Percentiles rank a stretch among this genome's conserved stretches.
Evolutionary conservation across 2,329 filamentous ascomycete genomes (phyloP).

Genomic region (Xylaria sp.): DNA sequence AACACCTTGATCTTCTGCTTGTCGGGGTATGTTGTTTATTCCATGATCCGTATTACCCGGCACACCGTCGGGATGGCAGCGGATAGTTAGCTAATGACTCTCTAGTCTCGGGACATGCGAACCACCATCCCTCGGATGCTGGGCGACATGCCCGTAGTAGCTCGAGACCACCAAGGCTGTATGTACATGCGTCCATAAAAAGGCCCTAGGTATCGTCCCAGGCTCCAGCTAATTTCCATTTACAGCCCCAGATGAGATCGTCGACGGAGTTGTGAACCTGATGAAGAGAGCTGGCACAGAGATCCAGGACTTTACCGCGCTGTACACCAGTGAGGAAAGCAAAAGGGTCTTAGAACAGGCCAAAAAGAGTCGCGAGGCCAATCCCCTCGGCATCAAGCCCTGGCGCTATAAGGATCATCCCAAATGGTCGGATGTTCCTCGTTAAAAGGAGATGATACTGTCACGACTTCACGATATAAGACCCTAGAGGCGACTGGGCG

Average conservation of each 20-base stretch:
- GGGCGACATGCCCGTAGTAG: conserved; percentile 43
- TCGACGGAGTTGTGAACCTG: conserved; percentile 32
- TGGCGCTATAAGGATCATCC: conserved; percentile 57
- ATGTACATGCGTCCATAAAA: conserved; percentile 25
- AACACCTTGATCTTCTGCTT: conserved; percentile 50
- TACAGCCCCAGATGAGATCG: conserved; percentile 46
- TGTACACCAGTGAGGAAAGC: conserved; percentile 43
- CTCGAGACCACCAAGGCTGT: conserved; percentile 42
- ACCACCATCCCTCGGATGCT: conserved; percentile 47
- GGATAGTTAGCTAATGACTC: conserved; percentile 1
- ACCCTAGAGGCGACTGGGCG: not conserved
- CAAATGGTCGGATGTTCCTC: conserved; percentile 44
- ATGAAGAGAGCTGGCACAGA: conserved; percentile 45
- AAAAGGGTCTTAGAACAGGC: conserved; percentile 48
- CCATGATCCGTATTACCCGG: no score
- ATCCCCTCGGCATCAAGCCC: conserved; percentile 52
- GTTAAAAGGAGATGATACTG: not conserved
- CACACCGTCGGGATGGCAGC: not conserved
- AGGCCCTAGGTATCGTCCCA: not conserved
- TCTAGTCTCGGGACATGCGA: conserved; percentile 43
- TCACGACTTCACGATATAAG: conserved; percentile 1
- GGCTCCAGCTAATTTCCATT: conserved; percentile 18
- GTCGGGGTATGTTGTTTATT: conserved; percentile 40
- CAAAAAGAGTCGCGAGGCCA: conserved; percentile 47
- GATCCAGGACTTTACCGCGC: conserved; percentile 46